A percentile compares a stretch with the other conserved stretches of the same genome.
Conservation (phyloP, 2,329 filamentous ascomycete species). For the Phialocephala sp. region DNA sequence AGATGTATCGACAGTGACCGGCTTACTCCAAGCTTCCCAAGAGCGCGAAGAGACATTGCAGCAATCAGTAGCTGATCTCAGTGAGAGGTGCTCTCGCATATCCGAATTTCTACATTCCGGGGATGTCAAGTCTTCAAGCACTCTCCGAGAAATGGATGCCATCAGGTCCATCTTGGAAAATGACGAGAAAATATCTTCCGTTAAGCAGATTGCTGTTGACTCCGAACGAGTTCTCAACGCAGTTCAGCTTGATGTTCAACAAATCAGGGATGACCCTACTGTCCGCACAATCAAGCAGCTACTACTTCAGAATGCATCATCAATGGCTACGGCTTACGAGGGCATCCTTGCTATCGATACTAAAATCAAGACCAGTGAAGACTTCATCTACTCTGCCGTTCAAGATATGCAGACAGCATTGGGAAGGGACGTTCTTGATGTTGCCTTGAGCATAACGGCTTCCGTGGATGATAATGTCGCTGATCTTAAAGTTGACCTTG, state of each 20-base stretch:
- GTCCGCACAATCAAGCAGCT: constrained; percentile 8
- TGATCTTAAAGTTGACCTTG: constrained; percentile 26
- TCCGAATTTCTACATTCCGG: background rate
- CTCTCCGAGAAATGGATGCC: background rate
- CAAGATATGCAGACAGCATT: constrained; percentile 22
- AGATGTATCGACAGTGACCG: constrained; percentile 6
- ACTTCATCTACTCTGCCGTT: constrained; percentile 20
- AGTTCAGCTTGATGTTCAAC: constrained; percentile 1
- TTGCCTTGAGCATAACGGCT: constrained; percentile 15
- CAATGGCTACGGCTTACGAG: constrained; percentile 22
- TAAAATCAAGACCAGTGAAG: constrained; percentile 23
- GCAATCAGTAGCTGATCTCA: background rate
- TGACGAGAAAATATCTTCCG: background rate
- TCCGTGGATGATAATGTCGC: constrained; percentile 19
- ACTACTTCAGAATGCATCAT: constrained; percentile 15
- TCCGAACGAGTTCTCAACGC: background rate
- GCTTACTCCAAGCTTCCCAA: constrained; percentile 5
- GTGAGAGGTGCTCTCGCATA: constrained; percentile 1
- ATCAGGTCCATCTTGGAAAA: constrained; percentile 12
- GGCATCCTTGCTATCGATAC: constrained; percentile 21
- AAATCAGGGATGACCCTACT: constrained; percentile 19
- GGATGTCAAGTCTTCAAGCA: constrained; percentile 5
- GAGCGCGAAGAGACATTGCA: constrained; percentile 9
- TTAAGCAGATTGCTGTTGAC: background rate
- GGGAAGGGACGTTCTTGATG: constrained; percentile 19